Percentiles rank a stretch among this genome's conserved stretches.
phyloP scores from a whole-genome alignment of 2,329 filamentous ascomycete genomes.

The Aspergillus piperis region DNA sequence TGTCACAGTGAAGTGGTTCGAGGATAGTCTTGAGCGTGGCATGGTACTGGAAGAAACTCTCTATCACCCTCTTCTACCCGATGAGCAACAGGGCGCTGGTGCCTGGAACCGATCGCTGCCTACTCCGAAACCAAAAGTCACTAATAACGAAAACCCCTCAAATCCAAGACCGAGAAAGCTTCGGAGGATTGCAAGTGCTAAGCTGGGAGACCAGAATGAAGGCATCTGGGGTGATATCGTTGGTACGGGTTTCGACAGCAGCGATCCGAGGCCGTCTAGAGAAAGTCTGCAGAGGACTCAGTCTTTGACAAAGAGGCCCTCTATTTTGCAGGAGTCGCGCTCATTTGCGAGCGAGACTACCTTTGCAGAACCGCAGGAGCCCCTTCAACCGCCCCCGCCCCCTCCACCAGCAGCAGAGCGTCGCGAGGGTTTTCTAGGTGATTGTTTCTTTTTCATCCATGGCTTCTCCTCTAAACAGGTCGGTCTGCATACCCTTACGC shows the following conservation, averaged over 20 bases:
- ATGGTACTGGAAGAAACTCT: conserved; percentile 88
- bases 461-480: conserved; percentile 60
- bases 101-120: conserved; percentile 66
- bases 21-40: conserved; percentile 77
- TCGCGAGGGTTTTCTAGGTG: conserved; percentile 53
- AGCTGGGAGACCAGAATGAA: conserved; percentile 75
- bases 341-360: conserved; percentile 44
- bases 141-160: conserved; percentile 46
- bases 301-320: conserved; percentile 18
- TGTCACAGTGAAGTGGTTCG: conserved; percentile 81
- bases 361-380: conserved; percentile 30
- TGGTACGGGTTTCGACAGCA: conserved; percentile 45
- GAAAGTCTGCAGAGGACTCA: conserved; percentile 29
- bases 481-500: conserved; percentile 34
- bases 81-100: conserved; percentile 71
- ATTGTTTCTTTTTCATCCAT: conserved; percentile 61
- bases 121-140: conserved; percentile 32
- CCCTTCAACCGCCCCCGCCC: conserved; percentile 18
- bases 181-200: conserved; percentile 82
- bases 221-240: conserved; percentile 91
- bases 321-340: conserved; percentile 35
- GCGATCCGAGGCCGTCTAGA: conserved; percentile 26
- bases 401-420: conserved; percentile 26
- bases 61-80: conserved; percentile 74
- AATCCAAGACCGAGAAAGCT: conserved; percentile 75